Conservation (phyloP, 306 rosid genomes). For the Glycine latifolia region DNA sequence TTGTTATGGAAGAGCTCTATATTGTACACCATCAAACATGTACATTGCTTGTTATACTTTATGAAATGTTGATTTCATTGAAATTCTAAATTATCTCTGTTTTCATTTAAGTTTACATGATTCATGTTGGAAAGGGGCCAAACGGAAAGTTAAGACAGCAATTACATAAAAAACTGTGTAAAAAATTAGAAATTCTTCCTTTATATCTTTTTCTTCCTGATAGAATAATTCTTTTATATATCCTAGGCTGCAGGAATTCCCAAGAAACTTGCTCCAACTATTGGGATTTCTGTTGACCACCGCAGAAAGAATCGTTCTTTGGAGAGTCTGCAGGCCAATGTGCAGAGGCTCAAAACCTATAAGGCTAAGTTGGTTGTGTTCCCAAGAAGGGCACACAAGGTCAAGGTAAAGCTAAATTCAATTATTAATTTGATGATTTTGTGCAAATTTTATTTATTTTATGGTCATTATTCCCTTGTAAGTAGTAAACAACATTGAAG, state of each 20-base stretch:
- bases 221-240: neutral
- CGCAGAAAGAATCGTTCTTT: conserved; percentile 66
- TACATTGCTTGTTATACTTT: neutral
- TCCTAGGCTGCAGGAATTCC: conserved; percentile 72
- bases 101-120: neutral
- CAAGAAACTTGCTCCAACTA: conserved; percentile 68
- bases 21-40: neutral
- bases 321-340: conserved; percentile 65
- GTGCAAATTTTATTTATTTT: neutral
- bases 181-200: neutral
- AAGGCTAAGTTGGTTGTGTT: conserved; percentile 76
- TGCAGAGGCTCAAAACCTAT: conserved; percentile 71
- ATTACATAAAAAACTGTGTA: neutral
- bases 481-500: neutral
- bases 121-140: neutral
- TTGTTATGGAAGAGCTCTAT: neutral
- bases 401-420: conserved; percentile 51
- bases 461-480: neutral
- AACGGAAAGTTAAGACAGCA: neutral
- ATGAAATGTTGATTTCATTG: neutral
- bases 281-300: conserved; percentile 75
- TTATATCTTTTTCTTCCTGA: neutral
- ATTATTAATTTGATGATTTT: neutral
- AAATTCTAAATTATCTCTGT: neutral
- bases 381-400: conserved; percentile 70